phyloP scores from a whole-genome alignment of 805 yeast species.

The Hyphopichia homilentoma region DNA sequence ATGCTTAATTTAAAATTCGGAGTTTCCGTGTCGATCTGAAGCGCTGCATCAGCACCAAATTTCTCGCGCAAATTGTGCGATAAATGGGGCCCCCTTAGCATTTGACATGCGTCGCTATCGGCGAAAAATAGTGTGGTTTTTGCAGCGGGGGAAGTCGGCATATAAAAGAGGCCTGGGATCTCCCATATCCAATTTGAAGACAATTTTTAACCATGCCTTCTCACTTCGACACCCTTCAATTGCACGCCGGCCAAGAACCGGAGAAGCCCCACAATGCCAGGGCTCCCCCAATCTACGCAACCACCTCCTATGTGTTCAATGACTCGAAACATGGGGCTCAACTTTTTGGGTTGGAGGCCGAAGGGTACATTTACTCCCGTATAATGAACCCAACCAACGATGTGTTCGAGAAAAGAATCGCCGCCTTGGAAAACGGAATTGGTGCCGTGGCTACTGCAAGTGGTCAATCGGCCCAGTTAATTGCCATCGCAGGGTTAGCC shows the following conservation, averaged over 20 bases:
- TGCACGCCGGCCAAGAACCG: conserved; percentile 88
- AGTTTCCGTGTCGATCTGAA: too few species aligned
- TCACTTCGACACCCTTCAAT: conserved; percentile 85
- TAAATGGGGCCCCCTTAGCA: too few species aligned
- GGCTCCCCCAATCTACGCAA: conserved; percentile 92
- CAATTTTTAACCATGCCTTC: conserved; percentile 39
- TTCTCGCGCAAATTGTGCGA: too few species aligned
- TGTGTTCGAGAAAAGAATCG: conserved; percentile 86
- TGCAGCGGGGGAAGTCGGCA: too few species aligned
- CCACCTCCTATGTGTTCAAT: conserved; percentile 84
- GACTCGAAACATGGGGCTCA: conserved; percentile 92
- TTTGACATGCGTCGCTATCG: too few species aligned
- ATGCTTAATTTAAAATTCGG: too few species aligned
- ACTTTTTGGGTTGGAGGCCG: conserved; percentile 76
- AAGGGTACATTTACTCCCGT: conserved; percentile 87
- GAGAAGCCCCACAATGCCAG: conserved; percentile 69
- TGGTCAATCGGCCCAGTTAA: conserved; percentile 95
- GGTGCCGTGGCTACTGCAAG: conserved; percentile 88
- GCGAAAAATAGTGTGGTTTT: too few species aligned
- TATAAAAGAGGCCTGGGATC: too few species aligned
- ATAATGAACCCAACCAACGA: conserved; percentile 91
- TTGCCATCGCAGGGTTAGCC: conserved; percentile 80
- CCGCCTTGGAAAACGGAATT: conserved; percentile 89
- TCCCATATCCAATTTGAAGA: too few species aligned
- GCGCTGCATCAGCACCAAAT: too few species aligned